phyloP scores from a whole-genome alignment of 768 basidiomycete genomes.

The Suillus subalutaceus region DNA sequence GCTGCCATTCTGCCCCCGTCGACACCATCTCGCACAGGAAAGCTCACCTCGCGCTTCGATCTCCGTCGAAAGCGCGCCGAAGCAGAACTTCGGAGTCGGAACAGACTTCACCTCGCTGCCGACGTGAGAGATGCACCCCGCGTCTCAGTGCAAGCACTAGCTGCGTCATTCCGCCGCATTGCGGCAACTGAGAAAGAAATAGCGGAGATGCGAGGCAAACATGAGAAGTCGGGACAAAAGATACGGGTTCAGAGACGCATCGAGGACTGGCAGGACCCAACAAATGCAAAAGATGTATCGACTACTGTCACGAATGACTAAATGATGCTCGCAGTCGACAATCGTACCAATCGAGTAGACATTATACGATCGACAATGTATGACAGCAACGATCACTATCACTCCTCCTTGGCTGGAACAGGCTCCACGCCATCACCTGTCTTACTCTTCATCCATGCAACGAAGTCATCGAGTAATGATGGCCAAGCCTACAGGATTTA shows the following conservation, averaged over 20 bases:
- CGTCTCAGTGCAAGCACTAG: slow-evolving; percentile 14
- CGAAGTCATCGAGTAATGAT: slow-evolving; percentile 80
- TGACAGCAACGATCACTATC: background rate
- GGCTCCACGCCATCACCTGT: slow-evolving; percentile 6
- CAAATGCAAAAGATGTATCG: slow-evolving; percentile 8
- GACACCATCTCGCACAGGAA: slow-evolving; percentile 8
- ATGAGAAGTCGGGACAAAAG: slow-evolving; percentile 11
- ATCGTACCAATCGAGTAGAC: background rate
- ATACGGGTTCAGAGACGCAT: background rate
- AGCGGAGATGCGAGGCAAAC: background rate
- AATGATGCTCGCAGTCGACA: slow-evolving; percentile 7
- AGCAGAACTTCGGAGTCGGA: slow-evolving; percentile 15
- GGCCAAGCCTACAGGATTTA: slow-evolving; percentile 69
- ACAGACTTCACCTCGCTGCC: slow-evolving; percentile 27
- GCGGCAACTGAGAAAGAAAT: slow-evolving; percentile 14
- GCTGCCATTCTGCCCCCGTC: slow-evolving; percentile 1
- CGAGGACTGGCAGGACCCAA: slow-evolving; percentile 1
- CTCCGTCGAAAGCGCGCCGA: slow-evolving; percentile 22
- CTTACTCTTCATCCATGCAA: slow-evolving; percentile 56
- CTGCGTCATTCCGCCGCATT: slow-evolving; percentile 7
- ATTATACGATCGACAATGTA: slow-evolving; percentile 1
- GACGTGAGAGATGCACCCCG: slow-evolving; percentile 18
- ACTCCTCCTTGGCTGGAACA: slow-evolving; percentile 10
- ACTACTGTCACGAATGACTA: slow-evolving; percentile 7
- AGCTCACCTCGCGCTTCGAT: slow-evolving; percentile 26